Base-by-base conservation (phyloP, 257 asterid species). In the Nicotiana tomentosiformis region DNA sequence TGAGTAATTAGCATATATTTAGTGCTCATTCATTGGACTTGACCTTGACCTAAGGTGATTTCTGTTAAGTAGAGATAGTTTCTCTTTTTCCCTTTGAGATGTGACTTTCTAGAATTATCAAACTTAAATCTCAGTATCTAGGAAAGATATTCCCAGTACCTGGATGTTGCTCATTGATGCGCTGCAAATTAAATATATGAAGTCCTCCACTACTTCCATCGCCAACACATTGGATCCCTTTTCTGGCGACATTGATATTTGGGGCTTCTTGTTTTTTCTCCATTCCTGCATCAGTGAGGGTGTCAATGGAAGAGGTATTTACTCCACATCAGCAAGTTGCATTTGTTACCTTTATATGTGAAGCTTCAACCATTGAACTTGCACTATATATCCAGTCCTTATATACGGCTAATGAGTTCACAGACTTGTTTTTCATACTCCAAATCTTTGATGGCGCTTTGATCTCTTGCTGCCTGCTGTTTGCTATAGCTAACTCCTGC, bases 181-280 rank as follows among this genome's bases (percentile, higher is more conserved):
- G 68, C 90, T 86, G 86, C 94, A 89, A 70, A 88, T 89, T 55
- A 94, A 85, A 90, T 95, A 94, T 56, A 95, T 87, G 67, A 95
- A 94, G 60, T 95, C 99, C 88, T 95, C 99, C 56, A 94, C 98
- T n/a, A 95, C 96, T 87, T 93, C 98, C 95, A 93, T 92, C 23
- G 95, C 95, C 14, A 90, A 83, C 81, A 93, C 86, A 81, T 87
- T 91, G 70, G 89, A 86, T 84, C 98, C 95, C 83, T 89, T 91
- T 78, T 94, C 97, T 11, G 93, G 90, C 14, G 74, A 81, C 77
- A 93, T 65, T 33, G 96, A 91, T 78, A 90, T 72, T 84, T 91
- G 92, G 16, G 97, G 97, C 62, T 82, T 87, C 74, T 37, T 89
- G 81, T 86, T 85, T 87, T 90, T 90, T 88, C 91, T 95, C 98